A percentile compares a stretch with the other conserved stretches of the same genome.
phyloP scores from a whole-genome alignment of 768 basidiomycete genomes.

The Xerocomellus amylosporus region DNA sequence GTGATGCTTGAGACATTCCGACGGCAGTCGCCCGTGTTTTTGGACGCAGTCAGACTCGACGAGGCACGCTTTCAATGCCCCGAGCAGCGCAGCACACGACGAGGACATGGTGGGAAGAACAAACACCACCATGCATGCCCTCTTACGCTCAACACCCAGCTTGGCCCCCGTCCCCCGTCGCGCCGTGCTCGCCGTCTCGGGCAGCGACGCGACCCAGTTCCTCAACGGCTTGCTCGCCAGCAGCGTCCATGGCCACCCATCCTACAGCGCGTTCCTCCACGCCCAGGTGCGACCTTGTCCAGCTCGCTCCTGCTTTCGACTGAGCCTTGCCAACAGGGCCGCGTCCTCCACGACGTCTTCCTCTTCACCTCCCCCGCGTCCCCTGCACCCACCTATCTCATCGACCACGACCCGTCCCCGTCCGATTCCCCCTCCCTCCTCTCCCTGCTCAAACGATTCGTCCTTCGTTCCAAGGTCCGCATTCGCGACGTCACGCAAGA shows the following conservation, averaged over 20 bases:
- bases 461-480: constrained; percentile 87
- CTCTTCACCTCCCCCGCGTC: constrained; percentile 60
- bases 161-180: constrained; percentile 63
- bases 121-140: constrained; percentile 26
- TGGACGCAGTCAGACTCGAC: constrained; percentile 85
- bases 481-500: constrained; percentile 74
- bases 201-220: constrained; percentile 77
- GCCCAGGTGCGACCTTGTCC: constrained; percentile 60
- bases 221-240: constrained; percentile 73
- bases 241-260: constrained; percentile 47
- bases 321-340: constrained; percentile 52
- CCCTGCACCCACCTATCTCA: constrained; percentile 53
- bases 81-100: constrained; percentile 73
- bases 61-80: constrained; percentile 79
- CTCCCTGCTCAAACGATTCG: constrained; percentile 74
- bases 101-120: constrained; percentile 57
- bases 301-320: background rate
- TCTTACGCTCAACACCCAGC: constrained; percentile 49
- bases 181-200: constrained; percentile 70
- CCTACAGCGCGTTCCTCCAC: constrained; percentile 73
- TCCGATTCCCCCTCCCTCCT: constrained; percentile 61
- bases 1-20: constrained; percentile 79
- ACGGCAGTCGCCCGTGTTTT: constrained; percentile 74
- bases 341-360: constrained; percentile 87
- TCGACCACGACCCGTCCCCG: constrained; percentile 67